Conservation (phyloP, 202 grass and related monocot genomes). For the Zoysia matrella region DNA sequence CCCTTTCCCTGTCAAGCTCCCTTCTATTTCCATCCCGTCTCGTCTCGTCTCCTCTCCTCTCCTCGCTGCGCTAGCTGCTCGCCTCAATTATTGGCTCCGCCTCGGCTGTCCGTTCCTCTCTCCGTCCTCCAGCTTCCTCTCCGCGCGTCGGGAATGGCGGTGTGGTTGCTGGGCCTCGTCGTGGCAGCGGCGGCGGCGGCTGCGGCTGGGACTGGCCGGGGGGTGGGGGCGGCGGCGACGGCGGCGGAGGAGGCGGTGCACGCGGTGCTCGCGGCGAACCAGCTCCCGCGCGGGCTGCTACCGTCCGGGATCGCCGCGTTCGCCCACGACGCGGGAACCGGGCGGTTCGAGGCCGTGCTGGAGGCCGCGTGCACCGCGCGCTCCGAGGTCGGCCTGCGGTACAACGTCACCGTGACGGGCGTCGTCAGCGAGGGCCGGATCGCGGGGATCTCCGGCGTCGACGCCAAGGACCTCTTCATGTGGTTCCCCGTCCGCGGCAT, state of each 20-base stretch:
- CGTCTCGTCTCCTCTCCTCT: no score
- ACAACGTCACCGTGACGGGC: conserved; percentile 58
- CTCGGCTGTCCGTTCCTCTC: no score
- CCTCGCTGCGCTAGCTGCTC: no score
- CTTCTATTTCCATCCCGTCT: no score
- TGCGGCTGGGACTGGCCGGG: background rate
- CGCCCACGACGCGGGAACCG: conserved; percentile 41
- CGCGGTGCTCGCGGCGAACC: conserved; percentile 54
- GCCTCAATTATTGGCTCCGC: conserved; percentile 40
- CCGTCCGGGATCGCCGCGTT: conserved; percentile 60
- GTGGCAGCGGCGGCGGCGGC: conserved; percentile 2
- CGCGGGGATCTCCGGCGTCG: conserved; percentile 39
- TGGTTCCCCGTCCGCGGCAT: conserved; percentile 64
- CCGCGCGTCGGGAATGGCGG: conserved; percentile 40
- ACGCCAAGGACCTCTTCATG: conserved; percentile 60
- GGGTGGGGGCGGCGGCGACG: background rate
- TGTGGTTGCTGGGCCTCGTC: background rate
- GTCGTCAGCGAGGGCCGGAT: conserved; percentile 53
- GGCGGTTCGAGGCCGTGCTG: conserved; percentile 57
- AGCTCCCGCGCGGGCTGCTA: conserved; percentile 61
- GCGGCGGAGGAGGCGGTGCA: conserved; percentile 51
- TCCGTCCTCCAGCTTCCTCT: background rate
- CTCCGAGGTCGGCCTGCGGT: conserved; percentile 59
- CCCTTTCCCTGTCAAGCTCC: no score
- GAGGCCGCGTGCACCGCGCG: conserved; percentile 54